Base-by-base conservation (phyloP, 2,329 filamentous ascomycete genomes). In the Penicillium sp. region DNA sequence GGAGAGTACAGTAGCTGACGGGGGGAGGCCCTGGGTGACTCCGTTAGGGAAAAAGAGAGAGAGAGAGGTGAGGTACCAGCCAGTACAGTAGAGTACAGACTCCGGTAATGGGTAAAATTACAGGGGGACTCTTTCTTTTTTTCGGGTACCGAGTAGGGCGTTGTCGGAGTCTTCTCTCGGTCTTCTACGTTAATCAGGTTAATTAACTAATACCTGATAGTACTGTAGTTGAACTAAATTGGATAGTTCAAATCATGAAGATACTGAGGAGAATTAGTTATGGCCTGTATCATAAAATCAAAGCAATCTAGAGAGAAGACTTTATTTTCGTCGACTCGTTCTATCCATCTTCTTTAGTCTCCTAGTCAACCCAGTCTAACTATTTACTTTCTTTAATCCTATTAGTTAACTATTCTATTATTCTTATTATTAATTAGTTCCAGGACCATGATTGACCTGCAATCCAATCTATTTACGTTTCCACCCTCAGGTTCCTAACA, bases 1-100 rank as follows among this genome's bases (percentile, higher is more conserved):
- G 55, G 37, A 33, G 24, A 68, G 66, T 66, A 38, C 4, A 38
- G 35, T 28, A 54, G 51, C 51, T 70, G 68, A 69, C 65, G 63
- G 67, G 61, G 10, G 56, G 59, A 56, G 65, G 59, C 58, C 63
- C 44, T 57, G 58, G 57, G 40, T 8, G 22, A 54, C 37, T 28
- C 26, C 53, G 37, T 55, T n/a, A n/a, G n/a, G n/a, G n/a, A n/a
- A n/a, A n/a, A n/a, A n/a, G n/a, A 26, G 53, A 40, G 40, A 4
- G 17, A 10, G 12, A 42, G 7, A 13, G 24, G 12, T 24, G 24
- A 44, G 37, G 53, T 35, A 24, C 50, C 22, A 28, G 33, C 4
- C 37, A 17, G 53, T 55, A 55, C 22, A 10, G 53, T 44, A 44
- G n/a, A 15, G 51, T 42, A 42, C 15, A 17, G 15, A 59, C 30